A percentile compares a stretch with the other conserved stretches of the same genome.
These are phyloP conservation scores for Hypoxylon sp. DNA, from an alignment of 2,329 filamentous ascomycete species.

Conservation along the genomic window DNA sequence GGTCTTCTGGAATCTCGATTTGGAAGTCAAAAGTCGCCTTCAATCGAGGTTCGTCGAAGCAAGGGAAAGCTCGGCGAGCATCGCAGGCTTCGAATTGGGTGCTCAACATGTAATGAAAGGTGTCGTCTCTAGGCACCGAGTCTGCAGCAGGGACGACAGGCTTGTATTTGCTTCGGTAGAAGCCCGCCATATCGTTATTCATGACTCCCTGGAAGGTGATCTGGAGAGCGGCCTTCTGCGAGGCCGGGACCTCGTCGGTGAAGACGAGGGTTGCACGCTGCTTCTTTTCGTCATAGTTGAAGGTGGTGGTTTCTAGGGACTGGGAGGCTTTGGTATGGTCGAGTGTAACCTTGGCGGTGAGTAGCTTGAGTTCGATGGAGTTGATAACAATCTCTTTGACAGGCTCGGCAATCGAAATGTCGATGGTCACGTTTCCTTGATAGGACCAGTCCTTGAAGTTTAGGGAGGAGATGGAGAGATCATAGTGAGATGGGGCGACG, in stretches of 20 bases:
- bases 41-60: conserved; percentile 97
- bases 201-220: conserved; percentile 85
- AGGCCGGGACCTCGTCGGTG: conserved; percentile 76
- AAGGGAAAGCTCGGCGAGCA: conserved; percentile 94
- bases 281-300: conserved; percentile 85
- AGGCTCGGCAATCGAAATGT: conserved; percentile 78
- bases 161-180: conserved; percentile 96
- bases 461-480: conserved; percentile 84
- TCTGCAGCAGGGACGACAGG: conserved; percentile 78
- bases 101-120: conserved; percentile 84
- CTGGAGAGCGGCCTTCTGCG: conserved; percentile 75
- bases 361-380: conserved; percentile 84
- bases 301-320: conserved; percentile 72
- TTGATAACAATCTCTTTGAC: conserved; percentile 88
- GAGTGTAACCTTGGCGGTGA: conserved; percentile 72
- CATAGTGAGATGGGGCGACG: conserved; percentile 89
- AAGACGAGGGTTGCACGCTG: conserved; percentile 89
- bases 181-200: conserved; percentile 93
- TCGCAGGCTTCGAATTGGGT: conserved; percentile 99
- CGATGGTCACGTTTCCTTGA: conserved; percentile 85
- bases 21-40: conserved; percentile 97
- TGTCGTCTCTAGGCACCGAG: conserved; percentile 81
- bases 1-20: conserved; percentile 90
- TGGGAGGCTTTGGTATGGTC: conserved; percentile 71
- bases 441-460: conserved; percentile 83